Evolutionary conservation across 768 basidiomycete genomes (phyloP).

Genomic region (Tylopilus sp.): DNA sequence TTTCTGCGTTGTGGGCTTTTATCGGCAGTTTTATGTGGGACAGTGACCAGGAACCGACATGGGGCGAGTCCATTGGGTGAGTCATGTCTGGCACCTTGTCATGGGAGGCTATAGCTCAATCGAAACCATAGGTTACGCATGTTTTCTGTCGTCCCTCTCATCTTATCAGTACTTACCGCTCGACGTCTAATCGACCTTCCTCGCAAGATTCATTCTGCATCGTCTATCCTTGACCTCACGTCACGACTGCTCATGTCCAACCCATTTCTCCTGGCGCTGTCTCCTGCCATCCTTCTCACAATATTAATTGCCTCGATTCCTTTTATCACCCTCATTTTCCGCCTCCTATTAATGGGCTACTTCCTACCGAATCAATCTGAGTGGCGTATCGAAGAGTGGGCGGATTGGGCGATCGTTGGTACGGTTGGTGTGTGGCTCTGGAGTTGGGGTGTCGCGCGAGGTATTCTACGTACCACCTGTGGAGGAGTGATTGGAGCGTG

Average conservation of each 20-base stretch:
- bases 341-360: slow-evolving; percentile 71
- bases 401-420: slow-evolving; percentile 67
- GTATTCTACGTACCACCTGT: slow-evolving; percentile 69
- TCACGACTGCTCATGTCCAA: slow-evolving; percentile 68
- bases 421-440: slow-evolving; percentile 59
- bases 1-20: slow-evolving; percentile 80
- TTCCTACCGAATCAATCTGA: slow-evolving; percentile 40
- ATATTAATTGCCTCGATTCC: slow-evolving; percentile 72
- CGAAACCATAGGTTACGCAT: slow-evolving; percentile 42
- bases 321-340: slow-evolving; percentile 74
- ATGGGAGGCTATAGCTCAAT: slow-evolving; percentile 7
- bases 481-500: slow-evolving; percentile 87
- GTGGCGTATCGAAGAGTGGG: slow-evolving; percentile 62
- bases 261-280: slow-evolving; percentile 72
- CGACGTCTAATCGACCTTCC: slow-evolving; percentile 72
- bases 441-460: slow-evolving; percentile 77
- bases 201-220: slow-evolving; percentile 63
- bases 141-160: slow-evolving; percentile 73
- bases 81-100: slow-evolving; percentile 22
- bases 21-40: slow-evolving; percentile 72
- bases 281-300: slow-evolving; percentile 66
- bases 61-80: slow-evolving; percentile 81
- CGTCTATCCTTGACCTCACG: slow-evolving; percentile 53
- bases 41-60: slow-evolving; percentile 55
- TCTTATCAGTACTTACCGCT: slow-evolving; percentile 65